Percentiles rank a stretch among this genome's conserved stretches.
Conservation (phyloP, 2,329 filamentous ascomycete genomes). For the Claviceps arundinis region DNA sequence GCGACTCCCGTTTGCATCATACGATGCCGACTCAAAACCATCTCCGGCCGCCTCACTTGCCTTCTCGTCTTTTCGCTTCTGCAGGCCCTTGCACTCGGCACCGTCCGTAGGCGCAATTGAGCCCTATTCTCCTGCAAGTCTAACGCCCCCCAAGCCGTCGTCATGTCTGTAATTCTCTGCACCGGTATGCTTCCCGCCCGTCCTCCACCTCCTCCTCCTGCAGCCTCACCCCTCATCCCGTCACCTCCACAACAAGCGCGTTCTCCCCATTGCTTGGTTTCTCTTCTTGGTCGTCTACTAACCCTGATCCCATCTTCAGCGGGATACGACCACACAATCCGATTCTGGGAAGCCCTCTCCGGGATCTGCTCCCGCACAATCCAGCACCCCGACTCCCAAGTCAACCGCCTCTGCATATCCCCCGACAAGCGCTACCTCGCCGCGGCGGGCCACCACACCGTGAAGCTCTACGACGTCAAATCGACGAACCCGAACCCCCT, state of each 20-base stretch:
- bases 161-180: conserved; percentile 50
- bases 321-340: conserved; percentile 51
- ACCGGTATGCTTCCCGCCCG: conserved; percentile 32
- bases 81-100: background rate
- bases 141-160: conserved; percentile 3
- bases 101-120: background rate
- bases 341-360: conserved; percentile 95
- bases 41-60: background rate
- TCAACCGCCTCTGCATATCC: conserved; percentile 95
- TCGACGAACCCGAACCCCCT: conserved; percentile 92
- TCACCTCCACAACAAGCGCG: background rate
- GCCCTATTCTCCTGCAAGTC: background rate
- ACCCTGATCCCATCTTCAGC: conserved; percentile 23
- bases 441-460: conserved; percentile 63
- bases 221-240: background rate
- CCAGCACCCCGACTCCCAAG: conserved; percentile 94
- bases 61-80: background rate
- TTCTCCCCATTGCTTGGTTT: background rate
- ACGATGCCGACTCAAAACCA: background rate
- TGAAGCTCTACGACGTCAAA: conserved; percentile 98
- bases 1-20: background rate
- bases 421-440: conserved; percentile 95
- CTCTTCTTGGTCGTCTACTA: conserved; percentile 7
- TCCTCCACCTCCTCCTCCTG: background rate
- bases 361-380: conserved; percentile 97